Base-by-base conservation (phyloP, 2,329 filamentous ascomycete species). In the Scedosporium apiospermum region DNA sequence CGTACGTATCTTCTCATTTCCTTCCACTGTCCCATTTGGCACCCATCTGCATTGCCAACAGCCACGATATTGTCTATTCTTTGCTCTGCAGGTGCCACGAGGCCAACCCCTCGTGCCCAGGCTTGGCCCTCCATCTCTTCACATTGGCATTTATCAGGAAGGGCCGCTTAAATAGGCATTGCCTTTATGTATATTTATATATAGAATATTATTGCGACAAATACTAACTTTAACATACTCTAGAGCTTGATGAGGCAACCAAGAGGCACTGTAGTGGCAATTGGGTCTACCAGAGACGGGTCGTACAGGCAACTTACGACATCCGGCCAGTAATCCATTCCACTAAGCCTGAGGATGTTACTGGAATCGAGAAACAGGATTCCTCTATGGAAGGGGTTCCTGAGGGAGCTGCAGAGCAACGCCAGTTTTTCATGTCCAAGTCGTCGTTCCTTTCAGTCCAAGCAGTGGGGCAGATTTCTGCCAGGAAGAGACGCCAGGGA, bases 201-300 rank as follows among this genome's bases (percentile, higher is more conserved):
- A 38, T 12, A 38, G 2, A 38, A 4, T 38, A 6, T 4, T 4
- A 38, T 38, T 38, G 34, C 34, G 34, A 38, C 10, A 10, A 3
- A 38, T 3, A 38, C 34, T 38, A 38, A 38, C 34, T 12, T 38
- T 38, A 38, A 38, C 12, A 14, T 38, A 14, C 34, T 38, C 16
- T 23, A 58, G 55, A 58, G 55, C 55, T 58, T 34, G 27, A 58
- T 18, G 55, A 58, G 55, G 23, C 55, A 57, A 77, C 74, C 62
- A 86, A 86, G 70, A 76, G 83, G 64, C 80, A 80, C 67, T 77
- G 80, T 58, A 80, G 77, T 66, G 76, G 74, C 63, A 77, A 76
- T 65, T 85, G 80, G 74, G 77, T 84, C n/a, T 86, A 85, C 66
- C 80, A 81, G 65, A 79, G 82, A 65, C 79, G 81, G 27, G 64